Percentiles rank a stretch among this genome's conserved stretches.
phyloP scores from a whole-genome alignment of 208 protist species.

The Crithidia bombi region DNA sequence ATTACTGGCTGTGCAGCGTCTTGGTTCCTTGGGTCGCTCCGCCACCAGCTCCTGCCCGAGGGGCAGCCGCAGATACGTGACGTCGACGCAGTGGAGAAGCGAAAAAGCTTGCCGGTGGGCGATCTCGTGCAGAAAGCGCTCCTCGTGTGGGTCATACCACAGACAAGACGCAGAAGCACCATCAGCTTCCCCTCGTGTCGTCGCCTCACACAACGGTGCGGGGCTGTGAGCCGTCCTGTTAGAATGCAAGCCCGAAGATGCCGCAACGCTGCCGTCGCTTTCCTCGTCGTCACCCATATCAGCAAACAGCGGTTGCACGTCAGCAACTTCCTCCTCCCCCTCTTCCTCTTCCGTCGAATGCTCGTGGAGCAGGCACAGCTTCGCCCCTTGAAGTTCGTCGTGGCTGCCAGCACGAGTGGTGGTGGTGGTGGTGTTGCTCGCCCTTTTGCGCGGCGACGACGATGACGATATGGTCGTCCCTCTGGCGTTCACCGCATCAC shows the following conservation, averaged over 20 bases:
- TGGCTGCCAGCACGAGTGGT: too few species aligned
- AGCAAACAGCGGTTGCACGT: conserved; percentile 9
- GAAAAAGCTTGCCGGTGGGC: conserved; percentile 2
- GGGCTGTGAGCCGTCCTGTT: too few species aligned
- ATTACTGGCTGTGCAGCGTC: neutral
- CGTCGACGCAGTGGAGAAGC: conserved; percentile 17
- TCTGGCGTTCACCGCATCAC: neutral
- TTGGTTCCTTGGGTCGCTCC: neutral
- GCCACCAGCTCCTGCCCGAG: conserved; percentile 11
- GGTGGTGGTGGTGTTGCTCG: neutral
- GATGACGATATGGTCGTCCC: too few species aligned
- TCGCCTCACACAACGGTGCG: too few species aligned
- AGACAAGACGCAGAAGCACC: neutral
- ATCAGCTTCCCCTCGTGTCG: too few species aligned
- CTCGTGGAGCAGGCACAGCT: too few species aligned
- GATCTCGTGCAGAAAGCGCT: conserved; percentile 10
- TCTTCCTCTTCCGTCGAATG: conserved; percentile 1
- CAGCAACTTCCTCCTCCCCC: neutral
- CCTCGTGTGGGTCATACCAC: conserved; percentile 6
- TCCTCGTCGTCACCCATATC: conserved; percentile 6
- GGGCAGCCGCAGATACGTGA: conserved; percentile 11
- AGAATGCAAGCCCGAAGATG: too few species aligned
- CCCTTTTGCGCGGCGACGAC: neutral
- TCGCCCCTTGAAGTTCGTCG: too few species aligned
- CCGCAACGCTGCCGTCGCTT: neutral